Conservation (phyloP, 2,329 filamentous ascomycete genomes). For the Paraconiothyrium sp. region DNA sequence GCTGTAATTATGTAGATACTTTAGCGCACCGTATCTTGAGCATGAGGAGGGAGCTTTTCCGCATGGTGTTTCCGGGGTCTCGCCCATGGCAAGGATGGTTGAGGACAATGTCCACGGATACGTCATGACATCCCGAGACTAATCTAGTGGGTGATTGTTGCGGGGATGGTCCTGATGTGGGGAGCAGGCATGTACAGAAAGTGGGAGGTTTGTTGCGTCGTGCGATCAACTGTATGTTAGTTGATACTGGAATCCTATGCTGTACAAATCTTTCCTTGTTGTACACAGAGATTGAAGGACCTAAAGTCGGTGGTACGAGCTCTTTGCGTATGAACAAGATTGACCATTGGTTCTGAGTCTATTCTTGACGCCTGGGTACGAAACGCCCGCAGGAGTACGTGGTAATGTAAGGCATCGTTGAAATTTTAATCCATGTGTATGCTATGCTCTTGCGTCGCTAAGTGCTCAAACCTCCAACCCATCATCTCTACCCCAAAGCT, state of each 20-base stretch:
- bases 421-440: background rate
- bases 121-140: background rate
- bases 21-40: too few relatives aligned
- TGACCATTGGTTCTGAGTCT: too few relatives aligned
- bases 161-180: background rate
- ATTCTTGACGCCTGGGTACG: too few relatives aligned
- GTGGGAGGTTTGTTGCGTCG: background rate
- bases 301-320: too few relatives aligned
- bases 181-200: background rate
- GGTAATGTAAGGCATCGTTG: background rate
- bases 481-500: slow-evolving; percentile 26
- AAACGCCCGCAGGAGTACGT: background rate
- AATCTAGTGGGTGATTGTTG: background rate
- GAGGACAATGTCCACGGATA: background rate
- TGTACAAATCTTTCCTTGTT: too few relatives aligned
- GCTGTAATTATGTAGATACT: too few relatives aligned
- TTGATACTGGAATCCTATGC: too few relatives aligned
- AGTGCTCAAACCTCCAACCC: background rate
- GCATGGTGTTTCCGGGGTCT: background rate
- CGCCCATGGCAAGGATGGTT: background rate
- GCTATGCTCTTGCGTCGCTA: background rate
- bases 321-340: too few relatives aligned
- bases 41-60: background rate
- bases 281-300: too few relatives aligned
- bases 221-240: background rate